Percentiles rank a stretch among this genome's conserved stretches.
Conservation (phyloP, 2,329 filamentous ascomycete species). For the Ciborinia camelliae region DNA sequence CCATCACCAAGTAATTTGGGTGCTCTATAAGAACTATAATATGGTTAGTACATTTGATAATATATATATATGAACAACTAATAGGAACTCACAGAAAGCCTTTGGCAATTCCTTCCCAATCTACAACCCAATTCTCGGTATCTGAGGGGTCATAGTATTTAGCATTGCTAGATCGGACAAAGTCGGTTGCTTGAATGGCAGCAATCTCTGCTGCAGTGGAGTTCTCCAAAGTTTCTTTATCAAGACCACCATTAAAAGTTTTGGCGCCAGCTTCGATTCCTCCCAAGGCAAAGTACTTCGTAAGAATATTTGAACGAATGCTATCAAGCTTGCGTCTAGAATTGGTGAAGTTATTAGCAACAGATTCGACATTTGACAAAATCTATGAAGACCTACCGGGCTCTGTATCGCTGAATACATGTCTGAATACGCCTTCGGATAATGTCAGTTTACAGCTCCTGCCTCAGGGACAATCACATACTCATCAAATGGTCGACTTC, state of each 20-base stretch:
- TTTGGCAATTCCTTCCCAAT: constrained; percentile 74
- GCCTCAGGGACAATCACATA: constrained; percentile 39
- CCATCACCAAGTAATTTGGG: constrained; percentile 56
- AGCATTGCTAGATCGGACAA: constrained; percentile 45
- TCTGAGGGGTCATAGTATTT: constrained; percentile 52
- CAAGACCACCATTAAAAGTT: constrained; percentile 59
- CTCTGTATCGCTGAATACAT: constrained; percentile 78
- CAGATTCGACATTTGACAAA: background rate
- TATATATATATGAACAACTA: background rate
- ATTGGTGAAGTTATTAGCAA: background rate
- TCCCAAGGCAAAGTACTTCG: constrained; percentile 77
- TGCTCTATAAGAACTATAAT: constrained; percentile 52
- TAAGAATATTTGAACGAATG: constrained; percentile 62
- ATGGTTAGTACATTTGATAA: constrained; percentile 22
- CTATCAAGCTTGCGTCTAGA: constrained; percentile 67
- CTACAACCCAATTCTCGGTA: constrained; percentile 65
- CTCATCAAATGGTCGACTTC: constrained; percentile 54
- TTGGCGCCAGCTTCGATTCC: constrained; percentile 65
- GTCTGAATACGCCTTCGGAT: constrained; percentile 67
- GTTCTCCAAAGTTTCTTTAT: constrained; percentile 56
- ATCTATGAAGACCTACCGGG: constrained; percentile 30
- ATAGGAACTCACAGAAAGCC: constrained; percentile 66
- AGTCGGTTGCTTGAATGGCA: constrained; percentile 60
- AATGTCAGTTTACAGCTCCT: constrained; percentile 21
- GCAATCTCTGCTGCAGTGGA: constrained; percentile 64